Evolutionary conservation across 140 eudicot genomes (phyloP), one percentile per base, ranked within the genome.

Genomic region (Stevia rebaudiana): DNA sequence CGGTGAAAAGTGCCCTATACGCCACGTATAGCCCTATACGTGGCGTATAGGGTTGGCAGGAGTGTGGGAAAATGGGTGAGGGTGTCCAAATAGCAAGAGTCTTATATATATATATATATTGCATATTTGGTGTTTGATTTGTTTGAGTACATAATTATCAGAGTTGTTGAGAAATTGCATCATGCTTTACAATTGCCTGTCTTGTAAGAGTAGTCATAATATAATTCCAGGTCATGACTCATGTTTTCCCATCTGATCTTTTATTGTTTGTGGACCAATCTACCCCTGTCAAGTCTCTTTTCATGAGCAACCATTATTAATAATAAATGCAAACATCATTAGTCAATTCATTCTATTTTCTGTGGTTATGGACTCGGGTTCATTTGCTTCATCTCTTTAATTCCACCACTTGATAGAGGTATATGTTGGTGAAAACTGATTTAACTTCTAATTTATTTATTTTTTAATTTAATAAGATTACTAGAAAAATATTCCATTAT

Each of bases 141-240:
- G 21, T 42, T 44, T 33, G 43, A 37, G 46, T 24, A 13, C 31
- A 30, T 48, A 63, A 39, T 28, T 39, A 9, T 67, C 79, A n/a
- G 18, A 47, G 74, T 39, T 30, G 79, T 74, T 67, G 79, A 67
- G 69, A 67, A 58, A 25, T 67, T 12, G 57, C 79, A 39, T 74
- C 74, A 39, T 36, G 59, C 55, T 58, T 57, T 21, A 54, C 43
- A 55, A 33, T 44, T 56, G 40, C 68, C 31, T 74, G 61, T 17
- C 62, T 74, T 56, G 78, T 63, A 49, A 40, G 69, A 66, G 56
- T 74, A 57, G 78, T 74, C 71, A 11, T 17, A 31, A 52, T 68
- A 60, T 47, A 58, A 28, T 47, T 65, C 35, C 52, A 47, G 67
- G 63, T 58, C 56, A 46, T 35, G 61, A 33, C 43, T 55, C 39